Conservation (phyloP, 2,329 filamentous ascomycete species). For the Diaporthe sp. region DNA sequence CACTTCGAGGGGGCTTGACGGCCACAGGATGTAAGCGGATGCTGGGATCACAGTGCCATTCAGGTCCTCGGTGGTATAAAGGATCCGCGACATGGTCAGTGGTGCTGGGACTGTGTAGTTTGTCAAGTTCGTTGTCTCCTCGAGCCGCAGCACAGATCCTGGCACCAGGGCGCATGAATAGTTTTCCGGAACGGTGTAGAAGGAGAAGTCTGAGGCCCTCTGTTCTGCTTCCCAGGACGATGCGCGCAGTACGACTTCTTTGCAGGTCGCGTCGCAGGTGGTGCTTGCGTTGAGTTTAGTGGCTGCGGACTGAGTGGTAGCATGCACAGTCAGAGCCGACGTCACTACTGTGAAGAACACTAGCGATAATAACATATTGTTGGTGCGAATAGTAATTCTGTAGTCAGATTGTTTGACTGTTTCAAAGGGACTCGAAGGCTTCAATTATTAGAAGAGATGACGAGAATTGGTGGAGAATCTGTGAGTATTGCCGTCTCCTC, state of each 20-base stretch:
- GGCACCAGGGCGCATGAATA: slow-evolving; percentile 15
- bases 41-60: slow-evolving; percentile 62
- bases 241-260: neutral
- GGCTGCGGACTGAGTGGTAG: neutral
- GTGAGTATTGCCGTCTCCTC: neutral
- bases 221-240: slow-evolving; percentile 8
- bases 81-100: slow-evolving; percentile 61
- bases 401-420: neutral
- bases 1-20: slow-evolving; percentile 43
- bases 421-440: accelerated
- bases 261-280: neutral
- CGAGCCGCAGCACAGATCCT: neutral
- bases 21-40: slow-evolving; percentile 65
- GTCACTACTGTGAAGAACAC: neutral
- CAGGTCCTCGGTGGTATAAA: slow-evolving; percentile 61
- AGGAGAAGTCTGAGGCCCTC: slow-evolving; percentile 13
- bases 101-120: slow-evolving; percentile 2
- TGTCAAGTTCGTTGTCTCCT: neutral
- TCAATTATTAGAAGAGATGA: neutral
- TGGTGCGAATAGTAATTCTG: accelerated
- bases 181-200: neutral
- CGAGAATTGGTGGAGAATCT: neutral
- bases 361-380: neutral
- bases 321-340: neutral
- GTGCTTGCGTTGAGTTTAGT: neutral